phyloP scores from a whole-genome alignment of 768 basidiomycete species.

The Trametes villosa region DNA sequence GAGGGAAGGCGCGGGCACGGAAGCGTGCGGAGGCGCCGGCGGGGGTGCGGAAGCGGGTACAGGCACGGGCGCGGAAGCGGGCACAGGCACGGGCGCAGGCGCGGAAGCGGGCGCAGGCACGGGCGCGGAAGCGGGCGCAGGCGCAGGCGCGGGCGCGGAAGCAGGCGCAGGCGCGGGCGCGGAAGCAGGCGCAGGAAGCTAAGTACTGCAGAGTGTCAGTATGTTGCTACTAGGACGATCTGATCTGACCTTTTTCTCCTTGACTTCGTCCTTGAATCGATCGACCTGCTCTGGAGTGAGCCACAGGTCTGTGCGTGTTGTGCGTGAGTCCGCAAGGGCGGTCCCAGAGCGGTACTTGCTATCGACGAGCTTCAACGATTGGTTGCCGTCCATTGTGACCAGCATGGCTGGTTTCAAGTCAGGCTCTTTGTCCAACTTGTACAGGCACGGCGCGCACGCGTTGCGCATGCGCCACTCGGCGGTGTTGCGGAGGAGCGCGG shows the following conservation, averaged over 20 bases:
- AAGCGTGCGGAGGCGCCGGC: too few species aligned
- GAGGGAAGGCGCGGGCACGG: too few species aligned
- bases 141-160: too few species aligned
- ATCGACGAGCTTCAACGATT: conserved; percentile 22
- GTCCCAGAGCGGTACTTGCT: background rate
- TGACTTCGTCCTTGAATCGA: conserved; percentile 27
- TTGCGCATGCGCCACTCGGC: conserved; percentile 33
- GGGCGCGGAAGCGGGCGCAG: too few species aligned
- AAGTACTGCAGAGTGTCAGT: too few species aligned
- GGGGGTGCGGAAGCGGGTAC: too few species aligned
- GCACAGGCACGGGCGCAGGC: too few species aligned
- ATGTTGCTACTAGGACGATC: too few species aligned
- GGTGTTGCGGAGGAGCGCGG: conserved; percentile 20
- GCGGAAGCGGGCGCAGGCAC: too few species aligned
- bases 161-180: too few species aligned
- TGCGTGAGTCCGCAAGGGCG: background rate
- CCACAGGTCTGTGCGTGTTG: conserved; percentile 2
- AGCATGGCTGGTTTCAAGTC: conserved; percentile 21
- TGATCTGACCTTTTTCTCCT: background rate
- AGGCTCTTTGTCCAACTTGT: conserved; percentile 22
- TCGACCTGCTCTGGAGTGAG: conserved; percentile 20
- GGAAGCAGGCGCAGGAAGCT: background rate
- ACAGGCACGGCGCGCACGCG: conserved; percentile 34
- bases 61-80: too few species aligned
- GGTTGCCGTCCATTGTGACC: conserved; percentile 26